Conservation (phyloP, 1,284 basidiomycete genomes). For the Chalciporus piperatoides region DNA sequence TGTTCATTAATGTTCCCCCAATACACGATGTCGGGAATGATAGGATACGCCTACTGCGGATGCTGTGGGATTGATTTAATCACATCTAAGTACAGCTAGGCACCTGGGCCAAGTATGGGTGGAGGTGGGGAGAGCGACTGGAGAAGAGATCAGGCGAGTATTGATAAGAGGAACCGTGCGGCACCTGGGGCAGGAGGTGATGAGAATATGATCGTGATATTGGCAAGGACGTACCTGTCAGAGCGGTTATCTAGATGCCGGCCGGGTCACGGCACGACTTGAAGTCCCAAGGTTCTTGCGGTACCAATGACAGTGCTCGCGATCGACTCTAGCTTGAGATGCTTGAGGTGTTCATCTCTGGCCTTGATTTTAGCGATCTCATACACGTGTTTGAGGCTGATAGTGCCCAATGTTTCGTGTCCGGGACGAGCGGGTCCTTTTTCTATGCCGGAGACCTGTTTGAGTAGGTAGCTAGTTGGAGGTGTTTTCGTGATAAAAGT, state of each 20-base stretch:
- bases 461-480: conserved; percentile 88
- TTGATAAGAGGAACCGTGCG: conserved; percentile 26
- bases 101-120: conserved; percentile 14
- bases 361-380: conserved; percentile 99
- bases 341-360: conserved; percentile 83
- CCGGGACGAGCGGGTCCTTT: conserved; percentile 84
- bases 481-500: conserved; percentile 92
- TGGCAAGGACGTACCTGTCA: conserved; percentile 27
- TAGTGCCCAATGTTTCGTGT: conserved; percentile 72
- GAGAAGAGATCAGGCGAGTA: conserved; percentile 10
- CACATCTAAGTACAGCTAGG: conserved; percentile 28
- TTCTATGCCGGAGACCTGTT: conserved; percentile 87
- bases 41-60: conserved; percentile 20
- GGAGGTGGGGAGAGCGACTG: conserved; percentile 10
- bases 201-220: conserved; percentile 22
- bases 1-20: conserved; percentile 35
- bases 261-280: conserved; percentile 74
- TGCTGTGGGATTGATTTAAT: conserved; percentile 19
- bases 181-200: conserved; percentile 12
- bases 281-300: conserved; percentile 80
- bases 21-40: conserved; percentile 33
- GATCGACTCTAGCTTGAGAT: conserved; percentile 80
- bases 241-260: conserved; percentile 17
- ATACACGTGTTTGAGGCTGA: conserved; percentile 96
- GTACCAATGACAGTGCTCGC: conserved; percentile 85